Evolutionary conservation across 2,329 filamentous ascomycete species (phyloP).

Genomic region (Aureobasidium sp.): DNA sequence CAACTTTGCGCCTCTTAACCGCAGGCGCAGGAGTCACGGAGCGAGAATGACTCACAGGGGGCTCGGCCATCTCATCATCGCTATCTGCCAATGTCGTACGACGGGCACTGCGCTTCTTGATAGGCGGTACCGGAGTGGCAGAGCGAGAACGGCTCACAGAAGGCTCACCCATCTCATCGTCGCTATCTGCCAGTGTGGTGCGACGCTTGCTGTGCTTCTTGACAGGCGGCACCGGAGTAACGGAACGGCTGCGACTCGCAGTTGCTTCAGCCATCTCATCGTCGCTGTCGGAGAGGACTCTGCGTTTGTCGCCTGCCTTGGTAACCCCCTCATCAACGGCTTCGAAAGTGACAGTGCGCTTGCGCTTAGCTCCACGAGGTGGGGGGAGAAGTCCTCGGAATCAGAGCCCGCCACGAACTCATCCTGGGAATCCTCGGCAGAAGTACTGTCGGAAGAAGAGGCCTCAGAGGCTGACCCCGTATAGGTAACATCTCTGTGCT

Average conservation of each 20-base stretch:
- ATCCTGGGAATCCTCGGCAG: neutral
- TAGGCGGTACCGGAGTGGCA: neutral
- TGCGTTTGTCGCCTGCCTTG: neutral
- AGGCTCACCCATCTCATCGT: neutral
- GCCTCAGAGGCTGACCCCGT: neutral
- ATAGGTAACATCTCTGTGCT: neutral
- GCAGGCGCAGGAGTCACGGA: neutral
- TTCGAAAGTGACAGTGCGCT: neutral
- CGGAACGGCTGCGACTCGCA: neutral
- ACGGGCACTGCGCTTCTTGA: neutral
- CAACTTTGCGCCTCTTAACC: neutral
- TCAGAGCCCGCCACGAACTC: neutral
- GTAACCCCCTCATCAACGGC: neutral
- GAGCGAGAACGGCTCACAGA: neutral
- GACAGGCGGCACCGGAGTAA: neutral
- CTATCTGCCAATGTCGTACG: neutral
- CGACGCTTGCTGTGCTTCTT: neutral
- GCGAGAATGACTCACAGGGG: neutral
- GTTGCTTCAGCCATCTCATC: neutral
- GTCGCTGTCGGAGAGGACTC: neutral
- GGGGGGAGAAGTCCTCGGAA: neutral
- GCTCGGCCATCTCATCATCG: neutral
- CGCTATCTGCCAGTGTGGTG: neutral
- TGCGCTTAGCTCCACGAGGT: neutral
- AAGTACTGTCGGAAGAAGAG: neutral